Base-by-base conservation (phyloP, 148 eudicot species). In the Rhododendron griersonianum region DNA sequence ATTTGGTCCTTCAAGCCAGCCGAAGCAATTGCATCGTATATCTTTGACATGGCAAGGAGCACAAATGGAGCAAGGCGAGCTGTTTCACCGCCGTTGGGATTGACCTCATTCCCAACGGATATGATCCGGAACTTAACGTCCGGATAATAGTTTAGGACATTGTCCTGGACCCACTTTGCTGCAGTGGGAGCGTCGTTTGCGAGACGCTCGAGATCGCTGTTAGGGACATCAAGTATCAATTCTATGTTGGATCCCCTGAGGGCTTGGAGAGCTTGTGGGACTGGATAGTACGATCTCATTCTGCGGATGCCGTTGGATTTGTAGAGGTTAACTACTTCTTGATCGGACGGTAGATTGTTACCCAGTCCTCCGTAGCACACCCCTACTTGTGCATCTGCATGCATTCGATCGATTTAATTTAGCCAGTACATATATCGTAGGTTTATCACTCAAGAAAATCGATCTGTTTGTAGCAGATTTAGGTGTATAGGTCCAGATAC, bases 101-200 rank as follows among this genome's bases (percentile, higher is more conserved):
- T 78, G 7, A 93, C 84, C 79, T 93, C 94, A 33, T 93, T 92
- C 3, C 95, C 94, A 0, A 93, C 95, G 1, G 87, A 90, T 1
- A 93, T 87, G 84, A 91, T 91, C 7, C 51, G 44, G 8, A 88
- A 87, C 15, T 84, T 88, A 41, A 90, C 87, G 21, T 65, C 88
- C 13, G 91, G 85, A 9, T 79, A 71, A 73, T 84, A 85, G 19
- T 74, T 85, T 0, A 61, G 37, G 4, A 92, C 86, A 81, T 92
- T 91, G 6, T 44, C 44, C 18, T 81, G 83, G 16, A 93, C 91
- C 95, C 94, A 93, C 11, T 69, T 39, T 16, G 50, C 63, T 8
- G 93, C 93, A 0, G 65, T 53, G 18, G 82, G 7, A 7, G 41
- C 47, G 39, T 28, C 45, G 80, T 67, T 67, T 61, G 88, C 84